Evolutionary conservation across 768 basidiomycete species (phyloP).

Genomic region (Boletus bicolor): DNA sequence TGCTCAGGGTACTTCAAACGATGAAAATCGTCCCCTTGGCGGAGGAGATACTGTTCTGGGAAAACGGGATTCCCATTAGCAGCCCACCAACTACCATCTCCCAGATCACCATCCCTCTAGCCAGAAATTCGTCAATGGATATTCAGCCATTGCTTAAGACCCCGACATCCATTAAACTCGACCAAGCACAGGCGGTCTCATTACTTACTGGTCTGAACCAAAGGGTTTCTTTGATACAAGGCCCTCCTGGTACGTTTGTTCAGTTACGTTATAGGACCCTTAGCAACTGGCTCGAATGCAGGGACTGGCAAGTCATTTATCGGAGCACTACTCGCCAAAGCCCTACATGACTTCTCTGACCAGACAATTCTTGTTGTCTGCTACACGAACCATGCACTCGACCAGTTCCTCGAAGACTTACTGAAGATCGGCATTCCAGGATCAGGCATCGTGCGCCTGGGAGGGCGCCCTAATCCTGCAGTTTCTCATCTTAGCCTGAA

Average conservation of each 20-base stretch:
- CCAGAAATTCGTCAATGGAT: conserved; percentile 36
- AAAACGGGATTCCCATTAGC: conserved; percentile 20
- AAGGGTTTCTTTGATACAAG: conserved; percentile 60
- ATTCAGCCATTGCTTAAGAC: conserved; percentile 39
- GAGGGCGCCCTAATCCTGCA: conserved; percentile 48
- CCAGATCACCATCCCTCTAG: conserved; percentile 30
- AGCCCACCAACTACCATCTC: conserved; percentile 5
- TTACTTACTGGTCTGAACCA: conserved; percentile 55
- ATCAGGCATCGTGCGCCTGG: conserved; percentile 48
- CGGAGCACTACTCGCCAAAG: conserved; percentile 60
- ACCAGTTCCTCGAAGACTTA: conserved; percentile 63
- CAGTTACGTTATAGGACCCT: background rate
- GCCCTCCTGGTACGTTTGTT: conserved; percentile 58
- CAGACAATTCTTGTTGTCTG: conserved; percentile 62
- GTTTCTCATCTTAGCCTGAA: conserved; percentile 47
- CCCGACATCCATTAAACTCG: conserved; percentile 44
- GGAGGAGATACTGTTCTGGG: conserved; percentile 55
- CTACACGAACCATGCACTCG: conserved; percentile 71
- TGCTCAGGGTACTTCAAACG: conserved; percentile 54
- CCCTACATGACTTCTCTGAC: conserved; percentile 43
- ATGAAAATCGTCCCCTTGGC: conserved; percentile 44
- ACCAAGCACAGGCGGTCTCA: conserved; percentile 44
- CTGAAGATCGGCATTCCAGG: conserved; percentile 57
- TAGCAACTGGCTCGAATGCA: conserved; percentile 19
- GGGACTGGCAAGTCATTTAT: conserved; percentile 76